phyloP scores from a whole-genome alignment of 2,329 filamentous ascomycete genomes.

The Phoma sp. region DNA sequence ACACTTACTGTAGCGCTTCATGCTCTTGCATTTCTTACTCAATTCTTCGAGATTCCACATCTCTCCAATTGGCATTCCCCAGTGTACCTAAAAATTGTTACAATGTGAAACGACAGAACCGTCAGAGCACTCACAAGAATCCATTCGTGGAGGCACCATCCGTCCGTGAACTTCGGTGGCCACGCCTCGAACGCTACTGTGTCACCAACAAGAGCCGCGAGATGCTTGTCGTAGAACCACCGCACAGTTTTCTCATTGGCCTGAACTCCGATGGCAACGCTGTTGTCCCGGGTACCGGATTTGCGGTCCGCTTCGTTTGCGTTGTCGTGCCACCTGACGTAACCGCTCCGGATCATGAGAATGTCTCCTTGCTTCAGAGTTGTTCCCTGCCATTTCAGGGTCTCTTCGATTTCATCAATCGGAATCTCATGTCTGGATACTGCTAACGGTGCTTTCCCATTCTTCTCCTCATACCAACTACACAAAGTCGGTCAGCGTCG shows the following conservation, averaged over 20 bases:
- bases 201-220: slow-evolving; percentile 47
- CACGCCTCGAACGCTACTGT: slow-evolving; percentile 50
- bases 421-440: slow-evolving; percentile 40
- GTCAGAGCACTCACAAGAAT: slow-evolving; percentile 18
- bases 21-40: slow-evolving; percentile 59
- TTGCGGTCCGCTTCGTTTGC: slow-evolving; percentile 35
- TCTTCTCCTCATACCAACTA: slow-evolving; percentile 35
- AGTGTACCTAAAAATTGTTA: slow-evolving; percentile 19
- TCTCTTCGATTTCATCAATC: slow-evolving; percentile 36
- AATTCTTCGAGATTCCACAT: slow-evolving; percentile 57
- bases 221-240: slow-evolving; percentile 47
- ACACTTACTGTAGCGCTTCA: slow-evolving; percentile 54
- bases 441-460: slow-evolving; percentile 35
- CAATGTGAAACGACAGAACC: too few species aligned
- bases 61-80: slow-evolving; percentile 41
- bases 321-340: slow-evolving; percentile 49
- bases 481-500: not conserved
- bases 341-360: slow-evolving; percentile 52
- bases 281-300: slow-evolving; percentile 41
- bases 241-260: slow-evolving; percentile 40
- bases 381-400: slow-evolving; percentile 40
- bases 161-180: slow-evolving; percentile 37
- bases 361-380: slow-evolving; percentile 42
- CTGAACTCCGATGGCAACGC: slow-evolving; percentile 41
- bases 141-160: slow-evolving; percentile 45